Conservation (phyloP, 768 basidiomycete species). For the Tricholoma sp. region DNA sequence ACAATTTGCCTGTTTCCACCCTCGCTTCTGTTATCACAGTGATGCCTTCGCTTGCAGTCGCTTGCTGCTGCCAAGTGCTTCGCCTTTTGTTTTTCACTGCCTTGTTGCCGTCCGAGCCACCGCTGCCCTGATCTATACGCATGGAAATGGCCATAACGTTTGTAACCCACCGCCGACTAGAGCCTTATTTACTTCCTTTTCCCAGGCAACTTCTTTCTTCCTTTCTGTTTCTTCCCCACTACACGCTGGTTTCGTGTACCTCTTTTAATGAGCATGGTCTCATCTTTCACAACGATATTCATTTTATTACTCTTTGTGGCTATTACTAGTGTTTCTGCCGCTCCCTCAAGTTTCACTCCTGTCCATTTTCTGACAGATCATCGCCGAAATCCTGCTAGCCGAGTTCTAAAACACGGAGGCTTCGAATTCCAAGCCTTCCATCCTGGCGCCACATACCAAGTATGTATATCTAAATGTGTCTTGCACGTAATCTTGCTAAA, state of each 20-base stretch:
- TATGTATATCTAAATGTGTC: background rate
- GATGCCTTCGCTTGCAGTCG: too few species aligned
- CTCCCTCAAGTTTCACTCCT: slow-evolving; percentile 20
- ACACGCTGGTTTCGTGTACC: slow-evolving; percentile 6
- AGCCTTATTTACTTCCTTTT: too few species aligned
- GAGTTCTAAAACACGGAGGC: slow-evolving; percentile 19
- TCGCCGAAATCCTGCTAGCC: slow-evolving; percentile 26
- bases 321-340: slow-evolving; percentile 21
- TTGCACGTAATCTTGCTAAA: background rate
- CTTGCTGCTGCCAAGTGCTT: background rate
- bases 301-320: slow-evolving; percentile 22
- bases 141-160: background rate
- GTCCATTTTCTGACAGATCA: slow-evolving; percentile 6
- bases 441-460: slow-evolving; percentile 21
- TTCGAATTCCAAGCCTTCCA: slow-evolving; percentile 22
- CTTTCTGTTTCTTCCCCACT: background rate
- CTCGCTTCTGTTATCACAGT: too few species aligned
- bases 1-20: too few species aligned
- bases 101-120: too few species aligned
- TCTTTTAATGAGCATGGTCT: slow-evolving; percentile 22
- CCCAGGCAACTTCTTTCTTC: background rate
- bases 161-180: background rate
- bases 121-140: too few species aligned
- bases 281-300: slow-evolving; percentile 15
- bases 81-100: background rate